Percentiles rank a stretch among this genome's conserved stretches.
Evolutionary conservation across 441 rosid species (phyloP).

Genomic region (Gossypium laxum): DNA sequence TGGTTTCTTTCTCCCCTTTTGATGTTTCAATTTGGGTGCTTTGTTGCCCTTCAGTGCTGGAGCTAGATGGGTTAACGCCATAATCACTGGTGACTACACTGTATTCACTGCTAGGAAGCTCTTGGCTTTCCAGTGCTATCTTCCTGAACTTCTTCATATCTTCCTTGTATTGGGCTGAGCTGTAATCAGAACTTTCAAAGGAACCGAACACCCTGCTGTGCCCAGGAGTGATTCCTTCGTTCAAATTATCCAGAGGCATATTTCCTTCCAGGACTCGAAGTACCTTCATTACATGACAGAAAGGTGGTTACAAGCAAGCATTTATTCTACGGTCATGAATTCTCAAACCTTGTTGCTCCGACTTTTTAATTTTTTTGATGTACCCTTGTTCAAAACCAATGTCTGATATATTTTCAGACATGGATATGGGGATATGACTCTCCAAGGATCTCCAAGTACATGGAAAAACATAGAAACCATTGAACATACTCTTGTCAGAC

Average conservation of each 20-base stretch:
- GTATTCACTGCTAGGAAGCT: constrained; percentile 31
- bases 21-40: constrained; percentile 13
- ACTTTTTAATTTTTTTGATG: neutral
- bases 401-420: neutral
- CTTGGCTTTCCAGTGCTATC: constrained; percentile 40
- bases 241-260: constrained; percentile 35
- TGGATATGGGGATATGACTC: neutral
- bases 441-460: neutral
- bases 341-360: neutral
- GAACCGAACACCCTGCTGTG: constrained; percentile 32
- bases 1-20: neutral
- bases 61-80: constrained; percentile 24
- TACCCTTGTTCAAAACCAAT: neutral
- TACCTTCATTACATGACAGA: constrained; percentile 28
- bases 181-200: constrained; percentile 37
- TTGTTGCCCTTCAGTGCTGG: constrained; percentile 32
- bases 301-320: neutral
- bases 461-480: neutral
- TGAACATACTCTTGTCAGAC: no score
- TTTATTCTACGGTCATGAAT: neutral
- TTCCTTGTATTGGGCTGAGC: constrained; percentile 39
- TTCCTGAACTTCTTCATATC: constrained; percentile 42
- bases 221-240: constrained; percentile 42
- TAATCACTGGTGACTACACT: constrained; percentile 28
- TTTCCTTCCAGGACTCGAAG: constrained; percentile 54